Evolutionary conservation across 805 yeast species (phyloP), one percentile per base, ranked within the genome.

Genomic region (Saturnispora mendoncae): DNA sequence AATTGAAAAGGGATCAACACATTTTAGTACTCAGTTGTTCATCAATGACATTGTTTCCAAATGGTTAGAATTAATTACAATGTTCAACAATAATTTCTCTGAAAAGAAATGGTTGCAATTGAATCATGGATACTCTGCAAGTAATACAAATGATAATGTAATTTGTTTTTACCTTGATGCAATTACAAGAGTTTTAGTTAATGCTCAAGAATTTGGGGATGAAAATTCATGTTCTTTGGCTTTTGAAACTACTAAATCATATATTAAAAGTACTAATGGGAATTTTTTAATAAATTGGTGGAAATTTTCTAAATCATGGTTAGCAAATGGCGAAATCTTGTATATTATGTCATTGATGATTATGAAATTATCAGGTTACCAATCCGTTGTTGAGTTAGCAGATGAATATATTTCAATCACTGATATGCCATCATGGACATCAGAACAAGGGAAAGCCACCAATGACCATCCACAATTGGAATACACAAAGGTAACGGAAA

Each of bases 101-200:
- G 30, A 33, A 6, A 47, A 48, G 6, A n/a, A 41, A n/a, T 46
- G 39, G 24, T 38, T 44, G 29, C 50, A 39, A 45, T 74, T 78
- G 0, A 69, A 74, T 49, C 51, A 52, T 44, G 64, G 67, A 39
- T 62, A 66, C 39, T 66, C 67, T 43, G 68, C 72, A 25, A 51
- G 67, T 4, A 61, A 60, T 41, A 51, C 51, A 30, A 50, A 51
- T 4, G 71, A 69, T 29, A 72, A 70, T 50, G 61, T 68, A 31
- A 39, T 72, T 21, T 48, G 64, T 19, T 62, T 66, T 40, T 60
- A 62, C 28, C 60, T 73, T 36, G 57, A 61, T 27, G 56, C 57
- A 18, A 54, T 68, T 28, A 28, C 38, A 5, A 27, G 27, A 14
- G 25, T 25, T 15, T 28, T 39, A 13, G 25, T 33, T n/a, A 14